Conservation (phyloP, 1,139 yeast species). For the Suhomyces choctaworum region DNA sequence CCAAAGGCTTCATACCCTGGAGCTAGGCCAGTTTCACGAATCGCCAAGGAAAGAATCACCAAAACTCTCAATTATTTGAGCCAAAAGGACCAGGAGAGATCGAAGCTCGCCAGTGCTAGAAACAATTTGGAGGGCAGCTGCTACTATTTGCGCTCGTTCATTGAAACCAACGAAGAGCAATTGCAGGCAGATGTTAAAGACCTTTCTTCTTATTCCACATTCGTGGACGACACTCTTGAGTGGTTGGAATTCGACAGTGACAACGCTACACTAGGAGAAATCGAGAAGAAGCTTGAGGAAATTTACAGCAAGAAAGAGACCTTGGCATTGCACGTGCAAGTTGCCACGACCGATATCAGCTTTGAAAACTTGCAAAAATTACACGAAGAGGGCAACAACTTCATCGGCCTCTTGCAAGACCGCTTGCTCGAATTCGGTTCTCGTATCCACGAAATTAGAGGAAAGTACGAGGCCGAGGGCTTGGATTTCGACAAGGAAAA, state of each 20-base stretch:
- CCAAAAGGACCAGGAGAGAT: conserved; percentile 48
- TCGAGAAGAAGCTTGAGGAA: conserved; percentile 29
- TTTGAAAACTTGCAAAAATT: conserved; percentile 37
- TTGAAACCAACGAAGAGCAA: conserved; percentile 50
- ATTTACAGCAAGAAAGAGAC: conserved; percentile 22
- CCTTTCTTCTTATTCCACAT: conserved; percentile 22
- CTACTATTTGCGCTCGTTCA: conserved; percentile 54
- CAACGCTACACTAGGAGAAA: conserved; percentile 46
- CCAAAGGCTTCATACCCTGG: conserved; percentile 38
- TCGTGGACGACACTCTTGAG: conserved; percentile 56
- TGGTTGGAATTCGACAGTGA: conserved; percentile 83
- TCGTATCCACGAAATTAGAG: conserved; percentile 42
- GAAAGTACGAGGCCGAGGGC: conserved; percentile 41
- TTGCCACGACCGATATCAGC: conserved; percentile 37
- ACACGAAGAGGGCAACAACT: conserved; percentile 40
- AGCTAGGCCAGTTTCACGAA: conserved; percentile 46
- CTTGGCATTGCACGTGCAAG: conserved; percentile 25
- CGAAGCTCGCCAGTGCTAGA: conserved; percentile 47
- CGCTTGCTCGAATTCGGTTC: conserved; percentile 46
- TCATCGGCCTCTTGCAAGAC: conserved; percentile 45
- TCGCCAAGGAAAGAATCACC: conserved; percentile 37
- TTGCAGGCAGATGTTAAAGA: conserved; percentile 38
- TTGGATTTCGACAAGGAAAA: conserved; percentile 54
- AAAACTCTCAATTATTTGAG: conserved; percentile 34
- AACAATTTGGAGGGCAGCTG: conserved; percentile 60